Evolutionary conservation across 208 protist species (phyloP), one percentile per base, ranked within the genome.

Genomic region (Trypanosoma melophagium): DNA sequence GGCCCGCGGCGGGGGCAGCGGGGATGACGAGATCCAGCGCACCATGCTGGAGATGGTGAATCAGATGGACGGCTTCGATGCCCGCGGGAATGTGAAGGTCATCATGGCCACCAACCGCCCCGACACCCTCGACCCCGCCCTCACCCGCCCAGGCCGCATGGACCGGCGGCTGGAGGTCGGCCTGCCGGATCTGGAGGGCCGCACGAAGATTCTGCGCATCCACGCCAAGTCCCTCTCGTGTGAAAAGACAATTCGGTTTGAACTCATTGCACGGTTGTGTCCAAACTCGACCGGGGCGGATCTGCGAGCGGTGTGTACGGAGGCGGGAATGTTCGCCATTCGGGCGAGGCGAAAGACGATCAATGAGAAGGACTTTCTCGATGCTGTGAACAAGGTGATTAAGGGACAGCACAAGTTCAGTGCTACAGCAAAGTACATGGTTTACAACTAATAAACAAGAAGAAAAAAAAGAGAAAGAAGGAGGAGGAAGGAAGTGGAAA

Each of bases 61-160:
- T 78, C 98, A 99, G 81, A 96, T 99, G 72, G 99, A 99, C 87
- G 99, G 99, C 60, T 99, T 99, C 71, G 98, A 99, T 65, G 88
- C 98, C 4, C 90, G 98, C 42, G 98, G 98, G 25, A 99, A 99
- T 76, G 97, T 99, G 71, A 99, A 99, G 78, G 98, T 99, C 7
- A 90, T 99, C n/a, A 99, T 99, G 99, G 99, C 99, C 4, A 99
- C 99, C 47, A 99, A 99, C 86, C 86, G 98, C n/a, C 98, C 99
- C 0, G 99, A 99, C 79, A 99, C 98, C 7, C 89, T 99, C 16
- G 99, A 99, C 82, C 98, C 99, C 25, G 99, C 99, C 1, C 89
- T 99, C 35, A 90, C 98, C n/a, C 92, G 99, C 9, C 99, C 99
- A 7, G 99, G 99, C 24, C 89, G 99, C 63, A 93, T 99, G 77